A percentile compares a stretch with the other conserved stretches of the same genome.
Conservation (phyloP, 2,329 filamentous ascomycete genomes). For the Chalara sp. region DNA sequence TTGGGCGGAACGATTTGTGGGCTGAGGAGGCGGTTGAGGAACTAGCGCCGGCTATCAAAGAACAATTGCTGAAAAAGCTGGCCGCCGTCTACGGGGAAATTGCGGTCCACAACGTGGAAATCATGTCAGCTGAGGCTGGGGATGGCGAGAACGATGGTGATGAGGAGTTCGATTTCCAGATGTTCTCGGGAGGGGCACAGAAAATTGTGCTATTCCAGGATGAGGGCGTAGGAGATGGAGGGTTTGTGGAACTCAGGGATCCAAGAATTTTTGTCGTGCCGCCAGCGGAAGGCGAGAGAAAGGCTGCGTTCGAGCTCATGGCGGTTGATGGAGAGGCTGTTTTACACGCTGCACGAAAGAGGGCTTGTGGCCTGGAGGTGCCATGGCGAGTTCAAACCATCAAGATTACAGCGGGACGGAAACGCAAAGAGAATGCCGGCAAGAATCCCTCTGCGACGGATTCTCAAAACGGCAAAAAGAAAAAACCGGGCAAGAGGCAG, state of each 20-base stretch:
- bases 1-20: too few relatives aligned
- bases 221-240: conserved; percentile 31
- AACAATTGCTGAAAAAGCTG: conserved; percentile 15
- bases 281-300: conserved; percentile 30
- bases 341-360: conserved; percentile 33
- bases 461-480: conserved; percentile 26
- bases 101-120: too few relatives aligned
- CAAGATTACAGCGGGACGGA: conserved; percentile 19
- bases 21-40: neutral
- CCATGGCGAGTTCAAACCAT: conserved; percentile 51
- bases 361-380: conserved; percentile 51
- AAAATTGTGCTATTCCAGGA: conserved; percentile 45
- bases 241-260: conserved; percentile 30
- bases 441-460: conserved; percentile 2
- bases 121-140: neutral
- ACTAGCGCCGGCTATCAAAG: conserved; percentile 18
- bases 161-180: conserved; percentile 47
- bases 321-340: conserved; percentile 49
- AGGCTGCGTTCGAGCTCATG: conserved; percentile 34
- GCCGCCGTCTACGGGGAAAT: conserved; percentile 17
- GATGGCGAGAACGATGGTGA: conserved; percentile 20
- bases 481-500: conserved; percentile 50
- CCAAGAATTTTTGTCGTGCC: conserved; percentile 42
- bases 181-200: conserved; percentile 40
- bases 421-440: conserved; percentile 16